phyloP scores from a whole-genome alignment of 805 yeast species.

The Candida boidinii region DNA sequence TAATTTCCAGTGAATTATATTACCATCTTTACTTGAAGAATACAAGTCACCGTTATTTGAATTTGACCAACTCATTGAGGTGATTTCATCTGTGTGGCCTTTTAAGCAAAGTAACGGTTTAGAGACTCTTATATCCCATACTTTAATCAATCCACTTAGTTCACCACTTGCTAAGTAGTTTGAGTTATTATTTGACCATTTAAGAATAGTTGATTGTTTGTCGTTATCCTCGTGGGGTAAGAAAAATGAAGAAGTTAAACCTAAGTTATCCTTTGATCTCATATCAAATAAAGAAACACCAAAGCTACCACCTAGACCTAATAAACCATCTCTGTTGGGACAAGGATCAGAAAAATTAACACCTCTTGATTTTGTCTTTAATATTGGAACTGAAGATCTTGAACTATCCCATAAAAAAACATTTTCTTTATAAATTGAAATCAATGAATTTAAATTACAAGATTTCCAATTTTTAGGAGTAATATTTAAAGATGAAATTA shows the following conservation, averaged over 20 bases:
- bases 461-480: conserved; percentile 33
- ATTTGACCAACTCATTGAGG: conserved; percentile 51
- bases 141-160: conserved; percentile 37
- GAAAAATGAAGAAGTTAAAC: conserved; percentile 26
- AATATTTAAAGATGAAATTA: conserved; percentile 25
- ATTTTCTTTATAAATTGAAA: conserved; percentile 60
- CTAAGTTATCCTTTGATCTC: conserved; percentile 32
- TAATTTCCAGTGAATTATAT: conserved; percentile 60
- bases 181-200: conserved; percentile 58
- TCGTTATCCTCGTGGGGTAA: conserved; percentile 28
- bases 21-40: conserved; percentile 58
- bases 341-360: conserved; percentile 42
- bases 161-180: conserved; percentile 61
- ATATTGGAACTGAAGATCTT: conserved; percentile 49
- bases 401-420: conserved; percentile 71
- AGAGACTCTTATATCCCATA: conserved; percentile 69
- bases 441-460: conserved; percentile 36
- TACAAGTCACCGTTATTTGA: conserved; percentile 31
- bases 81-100: conserved; percentile 50
- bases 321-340: conserved; percentile 36
- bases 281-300: conserved; percentile 73
- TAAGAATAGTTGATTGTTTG: conserved; percentile 32
- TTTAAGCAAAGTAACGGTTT: conserved; percentile 41
- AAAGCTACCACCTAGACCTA: conserved; percentile 60
- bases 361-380: conserved; percentile 44